Conservation (phyloP, 1,284 basidiomycete species). For the Leccinum pachyderme region DNA sequence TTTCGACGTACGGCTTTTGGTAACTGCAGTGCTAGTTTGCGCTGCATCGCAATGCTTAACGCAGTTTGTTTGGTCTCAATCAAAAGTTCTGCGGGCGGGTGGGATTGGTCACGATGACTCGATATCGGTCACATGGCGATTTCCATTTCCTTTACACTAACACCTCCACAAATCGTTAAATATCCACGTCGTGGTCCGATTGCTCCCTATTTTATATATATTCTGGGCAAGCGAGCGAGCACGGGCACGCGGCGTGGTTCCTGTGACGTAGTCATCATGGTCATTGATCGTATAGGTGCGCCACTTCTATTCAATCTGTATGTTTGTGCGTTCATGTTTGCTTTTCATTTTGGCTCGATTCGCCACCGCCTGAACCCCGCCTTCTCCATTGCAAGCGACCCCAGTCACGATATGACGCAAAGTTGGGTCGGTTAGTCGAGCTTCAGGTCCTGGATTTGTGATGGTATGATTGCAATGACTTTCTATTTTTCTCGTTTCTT, state of each 20-base stretch:
- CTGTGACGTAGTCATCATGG: slow-evolving; percentile 27
- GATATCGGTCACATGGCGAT: slow-evolving; percentile 9
- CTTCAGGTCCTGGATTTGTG: not conserved
- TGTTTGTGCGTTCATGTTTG: slow-evolving; percentile 9
- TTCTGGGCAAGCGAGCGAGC: not conserved
- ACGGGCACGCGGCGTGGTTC: slow-evolving; percentile 15
- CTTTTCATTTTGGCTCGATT: slow-evolving; percentile 7
- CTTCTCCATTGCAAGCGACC: slow-evolving; percentile 21
- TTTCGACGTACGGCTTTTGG: not conserved
- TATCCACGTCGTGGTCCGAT: slow-evolving; percentile 22
- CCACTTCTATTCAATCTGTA: slow-evolving; percentile 1
- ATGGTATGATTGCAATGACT: not conserved
- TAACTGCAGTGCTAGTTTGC: not conserved
- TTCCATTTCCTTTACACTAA: not conserved
- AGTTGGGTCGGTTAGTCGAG: not conserved
- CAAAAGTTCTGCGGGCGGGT: not conserved
- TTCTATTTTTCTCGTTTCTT: not conserved
- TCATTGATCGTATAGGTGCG: slow-evolving; percentile 7
- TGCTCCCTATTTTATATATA: not conserved
- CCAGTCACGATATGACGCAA: slow-evolving; percentile 21
- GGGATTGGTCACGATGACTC: not conserved
- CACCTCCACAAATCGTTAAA: not conserved
- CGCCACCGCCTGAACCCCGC: slow-evolving; percentile 27
- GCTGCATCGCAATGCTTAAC: not conserved
- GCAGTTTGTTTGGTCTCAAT: not conserved